A percentile compares a stretch with the other conserved stretches of the same genome.
phyloP scores from a whole-genome alignment of 2,329 filamentous ascomycete species.

The Sporothrix euskadiensis region DNA sequence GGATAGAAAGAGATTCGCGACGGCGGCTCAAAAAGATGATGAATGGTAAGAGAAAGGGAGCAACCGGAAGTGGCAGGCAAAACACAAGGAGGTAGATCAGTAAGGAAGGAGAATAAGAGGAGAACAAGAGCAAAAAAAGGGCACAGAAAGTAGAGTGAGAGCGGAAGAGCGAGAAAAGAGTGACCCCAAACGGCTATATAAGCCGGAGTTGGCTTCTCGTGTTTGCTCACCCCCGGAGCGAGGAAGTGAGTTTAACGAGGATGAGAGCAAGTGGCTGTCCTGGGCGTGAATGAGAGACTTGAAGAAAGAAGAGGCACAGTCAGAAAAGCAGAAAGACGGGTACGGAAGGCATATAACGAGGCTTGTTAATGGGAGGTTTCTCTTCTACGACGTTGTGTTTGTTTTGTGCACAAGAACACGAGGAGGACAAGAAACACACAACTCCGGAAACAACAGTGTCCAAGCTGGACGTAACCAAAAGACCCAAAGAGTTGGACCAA shows the following conservation, averaged over 20 bases:
- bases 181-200: not conserved
- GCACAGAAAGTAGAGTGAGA: not conserved
- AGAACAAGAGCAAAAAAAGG: not conserved
- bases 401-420: not conserved
- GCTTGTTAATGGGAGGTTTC: not conserved
- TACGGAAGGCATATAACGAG: not conserved
- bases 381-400: not conserved
- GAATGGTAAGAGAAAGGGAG: not conserved
- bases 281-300: not conserved
- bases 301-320: not conserved
- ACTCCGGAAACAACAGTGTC: not conserved
- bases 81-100: not conserved
- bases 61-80: not conserved
- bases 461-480: conserved; percentile 1
- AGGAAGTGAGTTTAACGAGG: not conserved
- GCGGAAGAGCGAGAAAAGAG: not conserved
- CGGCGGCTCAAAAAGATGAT: conserved; percentile 2
- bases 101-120: not conserved
- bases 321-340: not conserved
- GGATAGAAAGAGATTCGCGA: not conserved
- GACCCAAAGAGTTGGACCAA: not conserved
- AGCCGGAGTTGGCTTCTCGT: not conserved
- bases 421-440: not conserved
- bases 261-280: not conserved
- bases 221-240: conserved; percentile 8